phyloP scores from a whole-genome alignment of 2,329 filamentous ascomycete genomes.

The Clathrospora elynae region DNA sequence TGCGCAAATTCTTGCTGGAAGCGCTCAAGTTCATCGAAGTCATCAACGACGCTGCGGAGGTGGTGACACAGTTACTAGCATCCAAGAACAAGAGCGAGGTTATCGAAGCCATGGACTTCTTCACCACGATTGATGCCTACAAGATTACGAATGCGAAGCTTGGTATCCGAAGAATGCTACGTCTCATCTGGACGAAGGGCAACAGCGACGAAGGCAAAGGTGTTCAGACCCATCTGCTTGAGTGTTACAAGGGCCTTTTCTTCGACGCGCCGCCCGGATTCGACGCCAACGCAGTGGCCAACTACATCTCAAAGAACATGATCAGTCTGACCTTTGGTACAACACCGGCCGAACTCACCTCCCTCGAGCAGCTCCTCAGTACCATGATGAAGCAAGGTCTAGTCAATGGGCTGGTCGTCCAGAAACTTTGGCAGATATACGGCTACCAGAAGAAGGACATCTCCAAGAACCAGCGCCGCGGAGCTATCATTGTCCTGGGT shows the following conservation, averaged over 20 bases:
- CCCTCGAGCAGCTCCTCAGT: slow-evolving; percentile 88
- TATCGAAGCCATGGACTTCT: slow-evolving; percentile 98
- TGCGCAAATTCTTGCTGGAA: slow-evolving; percentile 89
- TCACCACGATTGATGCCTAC: slow-evolving; percentile 93
- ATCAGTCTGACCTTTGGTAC: slow-evolving; percentile 97
- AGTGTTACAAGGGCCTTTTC: slow-evolving; percentile 94
- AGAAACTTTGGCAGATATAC: slow-evolving; percentile 97
- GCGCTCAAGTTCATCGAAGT: slow-evolving; percentile 93
- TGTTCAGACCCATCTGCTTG: slow-evolving; percentile 93
- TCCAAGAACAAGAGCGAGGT: slow-evolving; percentile 98
- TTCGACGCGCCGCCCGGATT: slow-evolving; percentile 93
- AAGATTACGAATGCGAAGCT: slow-evolving; percentile 91
- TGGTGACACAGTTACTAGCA: slow-evolving; percentile 84
- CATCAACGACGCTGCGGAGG: slow-evolving; percentile 78
- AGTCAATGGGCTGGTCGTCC: slow-evolving; percentile 82
- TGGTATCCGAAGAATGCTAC: slow-evolving; percentile 93
- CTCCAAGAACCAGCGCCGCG: slow-evolving; percentile 85
- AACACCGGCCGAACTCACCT: slow-evolving; percentile 92
- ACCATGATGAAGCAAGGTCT: slow-evolving; percentile 97
- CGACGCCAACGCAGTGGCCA: slow-evolving; percentile 85
- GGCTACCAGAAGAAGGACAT: slow-evolving; percentile 88
- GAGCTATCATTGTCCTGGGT: slow-evolving; percentile 92
- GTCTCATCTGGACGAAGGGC: slow-evolving; percentile 98
- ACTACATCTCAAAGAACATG: slow-evolving; percentile 97
- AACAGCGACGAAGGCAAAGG: slow-evolving; percentile 99